Conservation (phyloP, 257 asterid species). For the Datura wrightii region DNA sequence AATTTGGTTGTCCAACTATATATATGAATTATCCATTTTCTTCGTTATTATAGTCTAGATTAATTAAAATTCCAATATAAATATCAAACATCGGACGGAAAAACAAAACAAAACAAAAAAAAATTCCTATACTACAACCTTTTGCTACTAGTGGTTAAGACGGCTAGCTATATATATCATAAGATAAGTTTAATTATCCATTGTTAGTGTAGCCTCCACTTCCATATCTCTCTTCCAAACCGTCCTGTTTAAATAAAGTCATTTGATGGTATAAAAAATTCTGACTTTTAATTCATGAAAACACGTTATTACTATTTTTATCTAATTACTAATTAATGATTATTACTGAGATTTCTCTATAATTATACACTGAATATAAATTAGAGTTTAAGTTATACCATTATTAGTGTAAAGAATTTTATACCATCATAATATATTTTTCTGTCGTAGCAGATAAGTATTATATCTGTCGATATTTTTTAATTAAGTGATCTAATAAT, state of each 20-base stretch:
- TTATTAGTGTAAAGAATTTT: no score
- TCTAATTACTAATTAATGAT: neutral
- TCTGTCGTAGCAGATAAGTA: neutral
- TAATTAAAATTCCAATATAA: no score
- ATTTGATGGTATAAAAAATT: no score
- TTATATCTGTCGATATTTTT: neutral
- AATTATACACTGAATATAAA: no score
- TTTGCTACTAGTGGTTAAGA: neutral
- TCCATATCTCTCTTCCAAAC: conserved; percentile 3
- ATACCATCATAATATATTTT: no score
- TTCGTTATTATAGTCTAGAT: neutral
- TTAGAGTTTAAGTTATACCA: no score
- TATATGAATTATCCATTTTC: neutral
- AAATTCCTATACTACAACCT: neutral
- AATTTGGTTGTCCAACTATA: neutral
- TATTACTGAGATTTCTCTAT: no score
- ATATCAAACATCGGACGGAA: no score
- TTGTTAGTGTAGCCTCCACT: conserved; percentile 40
- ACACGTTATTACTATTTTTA: neutral
- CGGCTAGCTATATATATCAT: neutral
- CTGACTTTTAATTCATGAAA: neutral
- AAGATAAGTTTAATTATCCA: conserved; percentile 9
- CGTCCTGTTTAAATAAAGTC: neutral
- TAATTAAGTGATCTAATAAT: neutral
- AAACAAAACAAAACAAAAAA: no score